These are phyloP conservation scores for Jackrogersella multiformis DNA, from an alignment of 495 filamentous ascomycete species.

Conservation along the genomic window DNA sequence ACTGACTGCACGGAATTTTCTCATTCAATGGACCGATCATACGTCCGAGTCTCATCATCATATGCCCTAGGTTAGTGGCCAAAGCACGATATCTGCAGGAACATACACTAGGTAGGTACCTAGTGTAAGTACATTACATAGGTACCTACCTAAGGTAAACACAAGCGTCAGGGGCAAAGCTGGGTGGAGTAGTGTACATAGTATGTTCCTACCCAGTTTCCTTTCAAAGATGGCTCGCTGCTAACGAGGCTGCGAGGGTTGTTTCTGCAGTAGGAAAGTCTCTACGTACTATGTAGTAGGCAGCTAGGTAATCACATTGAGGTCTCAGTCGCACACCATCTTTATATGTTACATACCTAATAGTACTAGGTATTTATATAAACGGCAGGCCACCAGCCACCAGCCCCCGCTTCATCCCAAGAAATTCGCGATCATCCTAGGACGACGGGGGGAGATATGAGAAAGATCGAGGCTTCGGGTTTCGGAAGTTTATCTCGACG, in stretches of 20 bases:
- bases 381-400: no score
- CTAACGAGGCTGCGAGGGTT: background rate
- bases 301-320: conserved; percentile 16
- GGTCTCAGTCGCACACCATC: conserved; percentile 24
- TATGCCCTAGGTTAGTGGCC: conserved; percentile 1
- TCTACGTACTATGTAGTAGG: no score
- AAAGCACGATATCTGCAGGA: conserved; percentile 25
- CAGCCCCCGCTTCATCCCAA: conserved; percentile 12
- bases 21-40: conserved; percentile 16
- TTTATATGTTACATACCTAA: background rate
- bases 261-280: conserved; percentile 8
- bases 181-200: background rate
- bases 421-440: conserved; percentile 32
- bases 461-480: conserved; percentile 28
- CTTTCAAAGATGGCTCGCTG: conserved; percentile 11
- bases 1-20: conserved; percentile 10
- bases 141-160: no score
- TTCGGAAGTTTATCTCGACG: conserved; percentile 39
- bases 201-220: conserved; percentile 27
- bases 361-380: background rate
- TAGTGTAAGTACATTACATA: no score
- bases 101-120: no score
- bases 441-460: background rate
- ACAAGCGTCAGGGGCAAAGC: conserved; percentile 17
- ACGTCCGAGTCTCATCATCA: conserved; percentile 6